phyloP scores from a whole-genome alignment of 148 eudicot genomes.

The Nepenthes mirabilis region DNA sequence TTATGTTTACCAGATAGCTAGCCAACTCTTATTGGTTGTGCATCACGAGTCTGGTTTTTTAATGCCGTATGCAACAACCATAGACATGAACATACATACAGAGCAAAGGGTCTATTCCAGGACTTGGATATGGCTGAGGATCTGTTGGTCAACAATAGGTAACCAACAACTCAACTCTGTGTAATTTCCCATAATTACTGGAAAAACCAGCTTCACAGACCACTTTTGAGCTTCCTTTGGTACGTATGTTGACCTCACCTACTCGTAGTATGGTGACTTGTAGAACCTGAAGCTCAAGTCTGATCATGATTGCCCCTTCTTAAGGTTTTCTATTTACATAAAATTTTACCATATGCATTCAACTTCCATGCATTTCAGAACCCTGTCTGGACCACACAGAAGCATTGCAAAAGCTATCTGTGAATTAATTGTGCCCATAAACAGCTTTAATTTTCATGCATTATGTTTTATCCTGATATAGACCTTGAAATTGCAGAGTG shows the following conservation, averaged over 20 bases:
- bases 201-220: too few relatives aligned
- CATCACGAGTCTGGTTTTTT: neutral
- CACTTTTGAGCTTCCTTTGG: too few relatives aligned
- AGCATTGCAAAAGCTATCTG: conserved; percentile 57
- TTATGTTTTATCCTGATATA: conserved; percentile 5
- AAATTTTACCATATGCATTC: neutral
- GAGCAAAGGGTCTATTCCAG: too few relatives aligned
- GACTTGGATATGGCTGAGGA: too few relatives aligned
- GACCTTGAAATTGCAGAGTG: conserved; percentile 43
- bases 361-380: conserved; percentile 29
- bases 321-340: too few relatives aligned
- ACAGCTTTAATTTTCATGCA: conserved; percentile 1
- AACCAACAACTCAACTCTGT: too few relatives aligned
- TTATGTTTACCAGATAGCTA: neutral
- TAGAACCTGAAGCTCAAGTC: neutral
- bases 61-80: too few relatives aligned
- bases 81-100: too few relatives aligned
- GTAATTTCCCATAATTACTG: too few relatives aligned
- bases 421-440: conserved; percentile 24
- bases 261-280: too few relatives aligned
- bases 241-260: too few relatives aligned
- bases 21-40: neutral
- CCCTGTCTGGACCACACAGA: conserved; percentile 47
- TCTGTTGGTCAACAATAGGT: too few relatives aligned
- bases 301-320: neutral